These are phyloP conservation scores for Emmonsiellopsis sp. DNA, from an alignment of 2,329 filamentous ascomycete species.

Conservation along the genomic window DNA sequence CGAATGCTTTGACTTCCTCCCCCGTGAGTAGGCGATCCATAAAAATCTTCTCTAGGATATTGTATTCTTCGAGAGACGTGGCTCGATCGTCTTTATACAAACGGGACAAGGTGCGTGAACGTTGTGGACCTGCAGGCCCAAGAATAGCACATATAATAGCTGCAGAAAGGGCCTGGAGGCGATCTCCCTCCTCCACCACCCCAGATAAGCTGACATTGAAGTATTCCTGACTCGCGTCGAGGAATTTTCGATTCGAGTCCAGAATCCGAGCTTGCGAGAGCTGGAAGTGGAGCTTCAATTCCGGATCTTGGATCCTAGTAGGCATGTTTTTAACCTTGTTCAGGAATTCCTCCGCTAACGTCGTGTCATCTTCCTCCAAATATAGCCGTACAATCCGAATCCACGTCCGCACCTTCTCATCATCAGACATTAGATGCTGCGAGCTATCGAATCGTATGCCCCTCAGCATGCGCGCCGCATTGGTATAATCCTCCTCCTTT, in stretches of 20 bases:
- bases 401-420: conserved; percentile 78
- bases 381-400: conserved; percentile 91
- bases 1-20: conserved; percentile 79
- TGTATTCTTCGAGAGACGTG: conserved; percentile 59
- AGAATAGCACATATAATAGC: conserved; percentile 89
- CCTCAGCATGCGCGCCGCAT: conserved; percentile 67
- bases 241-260: conserved; percentile 80
- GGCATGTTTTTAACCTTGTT: conserved; percentile 87
- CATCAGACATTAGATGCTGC: conserved; percentile 71
- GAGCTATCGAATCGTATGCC: conserved; percentile 83
- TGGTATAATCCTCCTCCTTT: conserved; percentile 65
- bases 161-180: conserved; percentile 72
- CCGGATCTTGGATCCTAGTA: conserved; percentile 60
- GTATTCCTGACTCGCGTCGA: conserved; percentile 80
- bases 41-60: conserved; percentile 96
- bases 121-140: conserved; percentile 77
- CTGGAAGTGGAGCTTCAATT: conserved; percentile 73
- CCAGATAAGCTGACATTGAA: conserved; percentile 72
- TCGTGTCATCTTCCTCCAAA: conserved; percentile 86
- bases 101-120: conserved; percentile 68
- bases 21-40: conserved; percentile 73
- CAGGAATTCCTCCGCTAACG: conserved; percentile 72
- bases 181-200: conserved; percentile 75
- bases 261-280: conserved; percentile 88
- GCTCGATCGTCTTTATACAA: conserved; percentile 91